Evolutionary conservation across 164 flowering plant genomes (phyloP), one percentile per base, ranked within the genome.

Genomic region (Cinnamomum micranthum): DNA sequence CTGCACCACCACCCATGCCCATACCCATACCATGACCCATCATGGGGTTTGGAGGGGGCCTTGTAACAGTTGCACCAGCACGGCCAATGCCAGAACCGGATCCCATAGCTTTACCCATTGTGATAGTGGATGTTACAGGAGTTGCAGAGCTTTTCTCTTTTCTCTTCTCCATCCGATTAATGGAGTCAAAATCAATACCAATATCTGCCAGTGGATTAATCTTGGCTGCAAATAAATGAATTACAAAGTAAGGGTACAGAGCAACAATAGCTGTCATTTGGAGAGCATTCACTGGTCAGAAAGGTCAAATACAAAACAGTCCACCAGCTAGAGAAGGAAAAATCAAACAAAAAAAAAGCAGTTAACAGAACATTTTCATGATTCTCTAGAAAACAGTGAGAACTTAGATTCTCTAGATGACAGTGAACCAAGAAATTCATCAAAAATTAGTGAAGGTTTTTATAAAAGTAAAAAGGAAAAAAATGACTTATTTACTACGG

Each of bases 71-170:
- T 17, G 91, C 97, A 84, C 97, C 97, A 72, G 97, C 89, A 58
- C 98, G 97, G 60, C 98, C 97, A 17, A 92, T 82, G 50, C 99
- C 99, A 76, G 98, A 81, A 70, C 99, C 99, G 75, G 98, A 87
- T 77, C 99, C 99, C 98, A 94, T 94, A 41, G 98, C 98, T 74
- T 94, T 94, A 31, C 99, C 99, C 99, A 94, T 96, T 71, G 80
- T 85, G 31, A 87, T 73, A 11, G 89, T 90, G 69, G 97, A 91
- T 76, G 86, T 77, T 22, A 82, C 89, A 19, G 95, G 75, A 52
- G 89, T 69, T 22, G 87, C 72, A 60, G 86, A 65, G 59, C 85
- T 91, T 75, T 89, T 92, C 73, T 94, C 98, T 90, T 73, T 82
- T 75, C 97, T 89, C 85, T 88, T 96, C 69, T 96, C 99, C 83